Evolutionary conservation across 2,329 filamentous ascomycete species (phyloP), one percentile per base, ranked within the genome.

Genomic region (Microcera coccophila): DNA sequence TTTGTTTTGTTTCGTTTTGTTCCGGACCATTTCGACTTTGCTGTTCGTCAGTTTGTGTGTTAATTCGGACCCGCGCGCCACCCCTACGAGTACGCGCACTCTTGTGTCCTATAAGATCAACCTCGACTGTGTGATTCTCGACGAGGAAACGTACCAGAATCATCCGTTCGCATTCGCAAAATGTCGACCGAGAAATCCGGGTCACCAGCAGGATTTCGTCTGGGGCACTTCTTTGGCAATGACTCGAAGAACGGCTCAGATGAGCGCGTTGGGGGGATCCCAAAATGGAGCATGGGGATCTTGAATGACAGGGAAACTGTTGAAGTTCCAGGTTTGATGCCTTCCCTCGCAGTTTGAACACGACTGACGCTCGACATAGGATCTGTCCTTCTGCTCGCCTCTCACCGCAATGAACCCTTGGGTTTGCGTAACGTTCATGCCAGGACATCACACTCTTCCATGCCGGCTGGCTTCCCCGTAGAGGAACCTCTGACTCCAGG

Each of bases 271-370:
- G 34, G 39, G 12, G 49, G 47, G 7, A 58, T 53, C 19, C 60
- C 70, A 5, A 74, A 61, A 65, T 82, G 78, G 79, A 76, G 70
- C 37, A 71, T 95, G 69, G 90, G 90, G n/a, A 87, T 96, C 19
- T 65, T 95, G 50, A 90, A 89, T 58, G 88, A 93, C 56, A 79
- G 71, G 36, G 65, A 84, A 44, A 95, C 90, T 0, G 85, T 93
- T 49, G 87, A 95, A 67, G 90, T 95, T 11, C 90, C 90, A 53
- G 88, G 87, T 90, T 69, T 50, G 76, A n/a, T 28, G 5, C 19
- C 12, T 3, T 21, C 18, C 32, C 21, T 16, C 17, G 29, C 5
- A 7, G 21, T 21, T 28, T 15, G 12, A 14, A 28, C 11, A 40
- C 32, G 29, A 33, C 39, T 58, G 18, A 59, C 39, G 4, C 15